Conservation (phyloP, 192 early-diverging fungal genomes). For the Podila clonocystis region DNA sequence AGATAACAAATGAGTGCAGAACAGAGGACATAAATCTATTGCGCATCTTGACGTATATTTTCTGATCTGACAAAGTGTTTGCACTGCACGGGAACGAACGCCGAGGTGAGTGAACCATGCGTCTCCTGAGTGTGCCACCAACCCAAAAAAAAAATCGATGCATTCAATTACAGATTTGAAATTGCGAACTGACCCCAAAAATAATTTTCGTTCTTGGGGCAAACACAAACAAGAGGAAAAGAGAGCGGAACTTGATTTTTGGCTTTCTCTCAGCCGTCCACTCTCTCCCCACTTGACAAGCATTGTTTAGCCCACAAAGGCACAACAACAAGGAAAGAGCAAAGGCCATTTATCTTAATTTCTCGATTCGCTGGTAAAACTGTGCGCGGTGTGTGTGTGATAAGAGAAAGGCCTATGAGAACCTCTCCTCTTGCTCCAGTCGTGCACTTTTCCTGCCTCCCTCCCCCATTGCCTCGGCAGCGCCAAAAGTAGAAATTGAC, state of each 20-base stretch:
- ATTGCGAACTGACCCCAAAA: constrained; percentile 1
- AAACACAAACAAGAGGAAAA: not conserved
- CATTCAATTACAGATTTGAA: not conserved
- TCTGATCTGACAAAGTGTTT: too few relatives aligned
- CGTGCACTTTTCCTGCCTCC: too few relatives aligned
- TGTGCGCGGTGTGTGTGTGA: not conserved
- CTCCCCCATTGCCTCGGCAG: not conserved
- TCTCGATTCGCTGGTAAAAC: too few relatives aligned
- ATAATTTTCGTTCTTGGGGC: not conserved
- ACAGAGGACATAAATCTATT: too few relatives aligned
- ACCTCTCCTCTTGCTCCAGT: too few relatives aligned
- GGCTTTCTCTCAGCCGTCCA: not conserved
- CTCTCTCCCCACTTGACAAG: not conserved
- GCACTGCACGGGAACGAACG: not conserved
- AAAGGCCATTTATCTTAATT: too few relatives aligned
- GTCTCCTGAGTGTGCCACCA: not conserved
- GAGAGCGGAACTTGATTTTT: not conserved
- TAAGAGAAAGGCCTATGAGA: not conserved
- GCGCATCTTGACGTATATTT: too few relatives aligned
- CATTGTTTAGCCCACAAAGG: too few relatives aligned
- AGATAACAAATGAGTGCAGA: too few relatives aligned
- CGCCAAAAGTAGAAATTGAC: not conserved
- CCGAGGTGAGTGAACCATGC: not conserved
- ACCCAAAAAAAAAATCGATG: not conserved
- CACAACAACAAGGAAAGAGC: too few relatives aligned